Percentiles rank a stretch among this genome's conserved stretches.
phyloP scores from a whole-genome alignment of 495 filamentous ascomycete species.

The Opeltia flavorubescens region DNA sequence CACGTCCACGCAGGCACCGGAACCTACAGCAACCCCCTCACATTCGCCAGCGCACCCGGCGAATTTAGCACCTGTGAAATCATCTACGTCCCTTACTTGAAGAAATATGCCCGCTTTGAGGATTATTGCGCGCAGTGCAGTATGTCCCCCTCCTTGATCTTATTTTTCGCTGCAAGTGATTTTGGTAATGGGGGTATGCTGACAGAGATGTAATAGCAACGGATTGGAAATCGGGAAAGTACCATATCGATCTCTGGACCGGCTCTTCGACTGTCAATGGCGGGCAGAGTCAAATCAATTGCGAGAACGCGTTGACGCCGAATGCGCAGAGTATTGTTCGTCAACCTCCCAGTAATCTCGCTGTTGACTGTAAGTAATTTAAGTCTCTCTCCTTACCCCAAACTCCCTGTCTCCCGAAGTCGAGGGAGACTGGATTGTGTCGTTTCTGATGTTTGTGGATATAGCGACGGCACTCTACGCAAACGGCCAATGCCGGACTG shows the following conservation, averaged over 20 bases:
- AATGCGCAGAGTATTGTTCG: constrained; percentile 5
- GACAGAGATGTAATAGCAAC: constrained; percentile 1
- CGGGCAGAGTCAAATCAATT: constrained; percentile 19
- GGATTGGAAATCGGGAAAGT: constrained; percentile 20
- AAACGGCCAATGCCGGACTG: too few species aligned
- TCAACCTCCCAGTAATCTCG: constrained; percentile 7
- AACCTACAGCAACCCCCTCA: constrained; percentile 30
- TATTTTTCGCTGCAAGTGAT: too few species aligned
- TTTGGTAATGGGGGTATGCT: too few species aligned
- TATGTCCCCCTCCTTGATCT: constrained; percentile 4
- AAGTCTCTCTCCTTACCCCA: too few species aligned
- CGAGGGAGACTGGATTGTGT: too few species aligned
- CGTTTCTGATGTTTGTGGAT: too few species aligned
- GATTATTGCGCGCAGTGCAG: constrained; percentile 22
- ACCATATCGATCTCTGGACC: constrained; percentile 30
- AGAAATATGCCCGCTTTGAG: constrained; percentile 29
- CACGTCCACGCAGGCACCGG: constrained; percentile 30
- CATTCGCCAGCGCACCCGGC: constrained; percentile 28
- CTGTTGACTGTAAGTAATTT: constrained; percentile 5
- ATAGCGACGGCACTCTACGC: too few species aligned
- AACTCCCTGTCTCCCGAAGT: too few species aligned
- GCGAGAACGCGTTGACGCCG: constrained; percentile 21
- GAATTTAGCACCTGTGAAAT: constrained; percentile 30
- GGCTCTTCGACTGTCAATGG: constrained; percentile 22
- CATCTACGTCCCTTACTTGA: constrained; percentile 29